phyloP scores from a whole-genome alignment of 2,329 filamentous ascomycete genomes.

The Volutella citrinella region DNA sequence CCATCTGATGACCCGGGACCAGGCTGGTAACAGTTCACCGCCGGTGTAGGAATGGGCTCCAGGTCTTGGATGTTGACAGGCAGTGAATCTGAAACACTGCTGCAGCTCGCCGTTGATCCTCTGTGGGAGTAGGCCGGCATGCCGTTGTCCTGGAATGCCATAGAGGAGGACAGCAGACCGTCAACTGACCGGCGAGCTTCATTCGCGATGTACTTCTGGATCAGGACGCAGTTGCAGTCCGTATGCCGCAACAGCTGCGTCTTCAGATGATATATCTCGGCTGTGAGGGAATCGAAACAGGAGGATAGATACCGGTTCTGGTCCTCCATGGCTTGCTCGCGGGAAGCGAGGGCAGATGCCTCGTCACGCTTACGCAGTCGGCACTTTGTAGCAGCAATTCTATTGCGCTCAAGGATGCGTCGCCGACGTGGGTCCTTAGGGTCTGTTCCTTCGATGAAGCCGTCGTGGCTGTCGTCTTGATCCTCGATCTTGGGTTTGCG shows the following conservation, averaged over 20 bases:
- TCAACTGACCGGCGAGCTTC: slow-evolving; percentile 29
- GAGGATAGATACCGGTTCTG: slow-evolving; percentile 27
- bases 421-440: slow-evolving; percentile 22
- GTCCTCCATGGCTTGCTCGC: slow-evolving; percentile 28
- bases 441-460: slow-evolving; percentile 18
- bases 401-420: slow-evolving; percentile 29
- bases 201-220: slow-evolving; percentile 29
- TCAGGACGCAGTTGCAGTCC: slow-evolving; percentile 28
- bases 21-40: too few species aligned
- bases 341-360: slow-evolving; percentile 25
- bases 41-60: slow-evolving; percentile 15
- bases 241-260: slow-evolving; percentile 28
- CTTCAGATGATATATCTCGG: slow-evolving; percentile 29
- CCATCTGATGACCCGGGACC: slow-evolving; percentile 17
- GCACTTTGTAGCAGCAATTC: slow-evolving; percentile 31
- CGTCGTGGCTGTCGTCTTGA: slow-evolving; percentile 14
- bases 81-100: slow-evolving; percentile 24
- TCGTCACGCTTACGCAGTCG: slow-evolving; percentile 30
- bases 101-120: slow-evolving; percentile 21
- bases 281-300: slow-evolving; percentile 22
- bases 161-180: slow-evolving; percentile 15
- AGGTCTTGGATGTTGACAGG: slow-evolving; percentile 19
- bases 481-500: slow-evolving; percentile 21
- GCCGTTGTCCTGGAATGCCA: slow-evolving; percentile 13
- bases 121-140: slow-evolving; percentile 16